A percentile compares a stretch with the other conserved stretches of the same genome.
phyloP scores from a whole-genome alignment of 2,329 filamentous ascomycete species.

The Penicillium occitanis region DNA sequence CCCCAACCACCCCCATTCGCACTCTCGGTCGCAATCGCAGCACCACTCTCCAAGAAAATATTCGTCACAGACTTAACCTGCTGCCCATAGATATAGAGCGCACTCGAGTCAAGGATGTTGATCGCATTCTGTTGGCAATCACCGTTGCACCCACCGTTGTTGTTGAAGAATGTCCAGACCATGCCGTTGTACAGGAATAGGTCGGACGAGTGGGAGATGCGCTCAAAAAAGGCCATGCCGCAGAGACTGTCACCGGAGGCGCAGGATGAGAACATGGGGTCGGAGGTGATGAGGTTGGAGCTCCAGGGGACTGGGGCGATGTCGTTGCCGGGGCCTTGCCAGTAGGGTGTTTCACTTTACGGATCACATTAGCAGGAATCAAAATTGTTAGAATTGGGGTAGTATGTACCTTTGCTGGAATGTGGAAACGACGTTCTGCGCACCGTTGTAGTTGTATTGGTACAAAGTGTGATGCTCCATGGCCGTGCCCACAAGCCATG shows the following conservation, averaged over 20 bases:
- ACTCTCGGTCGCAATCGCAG: constrained; percentile 28
- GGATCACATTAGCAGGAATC: too few species aligned
- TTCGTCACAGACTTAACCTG: constrained; percentile 33
- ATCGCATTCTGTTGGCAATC: constrained; percentile 42
- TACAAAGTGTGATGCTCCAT: constrained; percentile 58
- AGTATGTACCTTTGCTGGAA: constrained; percentile 31
- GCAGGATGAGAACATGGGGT: constrained; percentile 33
- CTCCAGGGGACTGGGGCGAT: constrained; percentile 34
- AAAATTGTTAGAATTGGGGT: too few species aligned
- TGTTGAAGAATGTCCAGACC: constrained; percentile 44
- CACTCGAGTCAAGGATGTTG: constrained; percentile 28
- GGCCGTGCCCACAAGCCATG: constrained; percentile 56
- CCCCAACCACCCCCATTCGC: constrained; percentile 38
- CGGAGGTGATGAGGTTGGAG: constrained; percentile 24
- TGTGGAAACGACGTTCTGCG: constrained; percentile 52
- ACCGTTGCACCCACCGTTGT: constrained; percentile 27
- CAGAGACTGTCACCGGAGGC: constrained; percentile 34
- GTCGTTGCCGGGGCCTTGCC: constrained; percentile 34
- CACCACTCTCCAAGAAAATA: constrained; percentile 30
- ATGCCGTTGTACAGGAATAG: constrained; percentile 42
- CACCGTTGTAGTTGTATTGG: constrained; percentile 53
- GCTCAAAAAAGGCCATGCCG: constrained; percentile 37
- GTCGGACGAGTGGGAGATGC: constrained; percentile 31
- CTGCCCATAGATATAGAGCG: constrained; percentile 33
- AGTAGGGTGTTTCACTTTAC: constrained; percentile 54